Conservation (phyloP, 1,284 basidiomycete species). For the Thelephora terrestris region DNA sequence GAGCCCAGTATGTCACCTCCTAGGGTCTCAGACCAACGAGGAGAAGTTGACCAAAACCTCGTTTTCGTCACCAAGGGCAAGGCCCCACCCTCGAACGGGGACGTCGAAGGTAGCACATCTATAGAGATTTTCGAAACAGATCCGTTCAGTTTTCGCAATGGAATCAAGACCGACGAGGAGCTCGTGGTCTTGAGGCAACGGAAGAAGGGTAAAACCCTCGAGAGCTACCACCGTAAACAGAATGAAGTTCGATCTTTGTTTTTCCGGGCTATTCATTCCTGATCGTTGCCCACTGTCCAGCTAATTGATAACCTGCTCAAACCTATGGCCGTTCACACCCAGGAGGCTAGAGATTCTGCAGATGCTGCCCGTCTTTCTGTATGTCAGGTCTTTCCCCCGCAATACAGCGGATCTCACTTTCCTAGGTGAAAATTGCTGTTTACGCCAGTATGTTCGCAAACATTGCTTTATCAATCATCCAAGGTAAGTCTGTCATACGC, state of each 20-base stretch:
- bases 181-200: conserved; percentile 50
- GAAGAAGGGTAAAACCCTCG: conserved; percentile 51
- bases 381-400: conserved; percentile 3
- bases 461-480: conserved; percentile 55
- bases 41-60: conserved; percentile 3
- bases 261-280: not conserved
- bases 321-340: conserved; percentile 78
- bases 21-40: not conserved
- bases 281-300: conserved; percentile 23
- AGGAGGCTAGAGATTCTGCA: conserved; percentile 59
- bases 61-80: too few species aligned
- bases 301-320: conserved; percentile 81
- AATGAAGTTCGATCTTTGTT: conserved; percentile 50
- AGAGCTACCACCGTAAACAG: conserved; percentile 71
- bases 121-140: conserved; percentile 24
- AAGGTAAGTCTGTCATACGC: conserved; percentile 36
- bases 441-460: conserved; percentile 78
- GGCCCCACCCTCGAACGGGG: conserved; percentile 7
- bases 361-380: conserved; percentile 58
- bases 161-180: conserved; percentile 49
- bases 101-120: conserved; percentile 18
- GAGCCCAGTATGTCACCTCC: not conserved
- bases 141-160: conserved; percentile 50
- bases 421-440: conserved; percentile 79
- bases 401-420: not conserved